Evolutionary conservation across 1,284 basidiomycete species (phyloP), one percentile per base, ranked within the genome.

Genomic region (Ustilago bromivora): DNA sequence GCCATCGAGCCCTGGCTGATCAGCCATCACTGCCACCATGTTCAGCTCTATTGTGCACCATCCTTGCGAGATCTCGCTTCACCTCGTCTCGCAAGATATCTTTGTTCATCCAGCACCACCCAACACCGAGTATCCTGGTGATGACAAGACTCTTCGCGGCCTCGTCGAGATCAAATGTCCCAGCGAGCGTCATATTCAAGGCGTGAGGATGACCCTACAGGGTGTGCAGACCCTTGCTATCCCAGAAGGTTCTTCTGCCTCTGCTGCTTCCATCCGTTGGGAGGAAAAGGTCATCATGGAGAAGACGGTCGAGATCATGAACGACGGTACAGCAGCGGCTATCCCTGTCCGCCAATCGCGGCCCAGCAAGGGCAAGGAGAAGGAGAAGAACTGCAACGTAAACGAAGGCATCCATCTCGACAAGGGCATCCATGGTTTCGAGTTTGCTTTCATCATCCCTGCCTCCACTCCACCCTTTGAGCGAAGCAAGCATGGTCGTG

Each of bases 381-480:
- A 78, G 64, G 49, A 65, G 28, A 46, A 43, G 38, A 64, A 63
- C 41, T 70, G 73, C 69, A 66, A 60, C 34, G 60, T 69, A 36
- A 56, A 60, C 8, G 70, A 71, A 8, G 79, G 79, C 54, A 59
- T 85, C 6, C 79, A 76, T 43, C 80, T 84, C 38, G 76, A 78
- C 5, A 80, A 78, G 60, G 84, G 84, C 40, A 70, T 84, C 19
- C 82, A 84, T 41, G 84, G 83, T 49, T 85, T 86, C 57, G 83
- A 85, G 57, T 85, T 85, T 54, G 75, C 82, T 34, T 84, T 85
- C 66, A 82, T 86, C 67, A 75, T 85, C 31, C 84, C 84, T 1
- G 82, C 84, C 13, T 83, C 80, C 46, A 68, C 74, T 0, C 57
- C 84, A 12, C 82, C 84, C 11, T 85, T 81, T 43, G 83, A 85